These are phyloP conservation scores for Nemophila menziesii DNA, from an alignment of 257 asterid genomes.

Conservation along the genomic window DNA sequence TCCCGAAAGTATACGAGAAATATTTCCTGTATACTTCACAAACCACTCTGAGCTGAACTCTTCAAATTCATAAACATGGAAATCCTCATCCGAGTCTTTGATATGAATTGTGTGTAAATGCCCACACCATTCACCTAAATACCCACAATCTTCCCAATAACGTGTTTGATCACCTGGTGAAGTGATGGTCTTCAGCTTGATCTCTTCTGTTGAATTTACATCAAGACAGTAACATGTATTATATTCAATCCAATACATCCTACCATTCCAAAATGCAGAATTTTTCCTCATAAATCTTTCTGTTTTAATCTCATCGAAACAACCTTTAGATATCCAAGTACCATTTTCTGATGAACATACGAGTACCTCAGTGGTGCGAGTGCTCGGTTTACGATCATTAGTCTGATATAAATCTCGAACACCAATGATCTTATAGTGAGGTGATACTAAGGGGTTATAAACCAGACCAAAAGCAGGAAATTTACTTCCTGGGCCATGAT, in stretches of 20 bases:
- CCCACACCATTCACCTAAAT: slow-evolving; percentile 7
- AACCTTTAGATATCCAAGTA: background rate
- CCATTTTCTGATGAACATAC: background rate
- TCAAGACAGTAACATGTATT: background rate
- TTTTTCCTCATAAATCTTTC: background rate
- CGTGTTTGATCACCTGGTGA: background rate
- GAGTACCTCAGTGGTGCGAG: background rate
- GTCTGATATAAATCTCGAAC: background rate
- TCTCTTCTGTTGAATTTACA: background rate
- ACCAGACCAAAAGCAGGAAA: background rate
- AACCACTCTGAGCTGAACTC: slow-evolving; percentile 3
- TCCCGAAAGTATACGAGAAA: background rate
- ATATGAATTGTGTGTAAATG: slow-evolving; percentile 6
- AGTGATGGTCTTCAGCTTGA: background rate
- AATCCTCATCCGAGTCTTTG: background rate
- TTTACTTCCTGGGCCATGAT: background rate
- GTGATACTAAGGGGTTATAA: background rate
- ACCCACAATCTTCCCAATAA: background rate
- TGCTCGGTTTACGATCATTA: background rate
- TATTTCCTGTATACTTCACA: slow-evolving; percentile 5
- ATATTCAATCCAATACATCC: background rate
- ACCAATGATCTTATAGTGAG: background rate
- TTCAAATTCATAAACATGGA: slow-evolving; percentile 6
- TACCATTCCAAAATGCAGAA: background rate
- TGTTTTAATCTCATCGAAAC: background rate